Evolutionary conservation across 805 yeast species (phyloP).

Genomic region (Wickerhamiella alocasiicola): DNA sequence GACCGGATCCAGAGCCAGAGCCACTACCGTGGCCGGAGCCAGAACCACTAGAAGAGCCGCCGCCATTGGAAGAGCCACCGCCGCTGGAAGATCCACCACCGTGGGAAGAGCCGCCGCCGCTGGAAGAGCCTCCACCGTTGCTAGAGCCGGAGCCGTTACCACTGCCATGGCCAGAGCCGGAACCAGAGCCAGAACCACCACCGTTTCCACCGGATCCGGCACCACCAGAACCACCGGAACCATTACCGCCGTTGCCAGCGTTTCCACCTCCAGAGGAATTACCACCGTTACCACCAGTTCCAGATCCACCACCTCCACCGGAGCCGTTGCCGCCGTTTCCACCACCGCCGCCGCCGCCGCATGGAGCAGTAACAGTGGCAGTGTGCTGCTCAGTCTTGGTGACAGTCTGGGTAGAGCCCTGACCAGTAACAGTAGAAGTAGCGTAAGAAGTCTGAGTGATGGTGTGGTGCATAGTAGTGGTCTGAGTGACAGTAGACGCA

Average conservation of each 20-base stretch:
- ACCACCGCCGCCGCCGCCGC: conserved; percentile 4
- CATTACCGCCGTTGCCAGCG: conserved; percentile 1
- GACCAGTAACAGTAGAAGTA: conserved; percentile 4
- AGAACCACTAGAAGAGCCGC: conserved; percentile 1
- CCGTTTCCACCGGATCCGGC: conserved; percentile 7
- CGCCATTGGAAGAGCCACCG: not conserved
- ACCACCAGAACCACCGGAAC: conserved; percentile 4
- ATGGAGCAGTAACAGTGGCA: conserved; percentile 8
- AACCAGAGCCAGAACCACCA: conserved; percentile 4
- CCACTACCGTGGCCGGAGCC: not conserved
- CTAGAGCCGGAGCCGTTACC: not conserved
- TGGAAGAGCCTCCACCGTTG: not conserved
- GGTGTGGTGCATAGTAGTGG: conserved; percentile 1
- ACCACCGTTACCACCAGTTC: conserved; percentile 7
- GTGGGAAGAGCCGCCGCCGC: not conserved
- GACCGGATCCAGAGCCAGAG: not conserved
- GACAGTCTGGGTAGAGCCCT: conserved; percentile 2
- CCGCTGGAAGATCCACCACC: not conserved
- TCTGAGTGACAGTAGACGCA: conserved; percentile 6
- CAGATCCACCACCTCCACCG: conserved; percentile 2
- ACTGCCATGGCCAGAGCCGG: conserved; percentile 3
- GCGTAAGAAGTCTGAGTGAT: not conserved
- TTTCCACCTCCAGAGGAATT: conserved; percentile 7
- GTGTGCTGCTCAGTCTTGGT: not conserved
- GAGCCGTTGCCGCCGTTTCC: conserved; percentile 1